These are phyloP conservation scores for Cyclotella distinguenda DNA, from an alignment of 108 stramenopile genomes.

Conservation along the genomic window DNA sequence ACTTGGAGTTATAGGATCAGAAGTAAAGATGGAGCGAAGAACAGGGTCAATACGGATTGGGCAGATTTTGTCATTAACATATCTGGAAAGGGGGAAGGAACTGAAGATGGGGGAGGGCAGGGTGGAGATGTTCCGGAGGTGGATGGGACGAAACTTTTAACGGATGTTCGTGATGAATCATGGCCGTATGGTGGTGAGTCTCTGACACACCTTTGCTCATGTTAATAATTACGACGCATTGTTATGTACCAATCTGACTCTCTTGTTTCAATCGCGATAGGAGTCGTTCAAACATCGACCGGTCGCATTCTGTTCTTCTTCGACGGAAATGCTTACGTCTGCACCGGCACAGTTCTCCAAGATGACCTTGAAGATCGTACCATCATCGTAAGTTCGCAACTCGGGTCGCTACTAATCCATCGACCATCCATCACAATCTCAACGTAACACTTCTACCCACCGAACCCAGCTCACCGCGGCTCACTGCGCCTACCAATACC, in stretches of 20 bases:
- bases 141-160: slow-evolving; percentile 2
- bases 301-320: slow-evolving; percentile 50
- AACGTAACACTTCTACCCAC: background rate
- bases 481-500: slow-evolving; percentile 44
- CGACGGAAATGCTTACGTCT: slow-evolving; percentile 30
- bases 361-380: slow-evolving; percentile 25
- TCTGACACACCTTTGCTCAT: too few species aligned
- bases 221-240: too few species aligned
- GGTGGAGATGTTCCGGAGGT: background rate
- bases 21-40: slow-evolving; percentile 3
- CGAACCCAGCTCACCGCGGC: slow-evolving; percentile 36
- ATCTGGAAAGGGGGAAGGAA: background rate
- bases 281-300: slow-evolving; percentile 26
- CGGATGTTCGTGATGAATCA: slow-evolving; percentile 12
- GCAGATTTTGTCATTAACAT: slow-evolving; percentile 16
- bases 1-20: slow-evolving; percentile 18
- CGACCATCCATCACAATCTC: background rate
- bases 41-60: slow-evolving; percentile 25
- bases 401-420: background rate
- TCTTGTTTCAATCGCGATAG: slow-evolving; percentile 2
- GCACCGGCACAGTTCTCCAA: slow-evolving; percentile 39
- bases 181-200: slow-evolving; percentile 39
- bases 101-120: background rate
- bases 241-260: background rate
- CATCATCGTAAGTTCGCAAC: slow-evolving; percentile 11